phyloP scores from a whole-genome alignment of 2,329 filamentous ascomycete species.

The Chrysoporthe puriensis region DNA sequence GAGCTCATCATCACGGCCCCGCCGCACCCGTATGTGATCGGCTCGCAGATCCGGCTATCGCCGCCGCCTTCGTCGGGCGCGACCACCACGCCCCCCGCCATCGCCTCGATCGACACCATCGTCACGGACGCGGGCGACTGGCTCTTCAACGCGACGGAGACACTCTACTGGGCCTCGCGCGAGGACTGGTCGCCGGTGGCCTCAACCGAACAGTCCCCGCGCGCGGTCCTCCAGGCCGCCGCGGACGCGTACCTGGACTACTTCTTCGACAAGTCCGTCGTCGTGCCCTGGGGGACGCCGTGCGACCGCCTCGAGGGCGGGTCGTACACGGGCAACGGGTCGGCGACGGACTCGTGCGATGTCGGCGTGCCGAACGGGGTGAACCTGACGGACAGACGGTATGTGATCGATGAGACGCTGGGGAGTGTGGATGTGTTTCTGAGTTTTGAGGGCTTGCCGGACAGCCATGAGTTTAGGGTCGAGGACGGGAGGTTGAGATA shows the following conservation, averaged over 20 bases:
- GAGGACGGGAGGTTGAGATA: conserved; percentile 32
- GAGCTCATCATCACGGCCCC: conserved; percentile 40
- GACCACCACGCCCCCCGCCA: conserved; percentile 24
- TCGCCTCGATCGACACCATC: conserved; percentile 37
- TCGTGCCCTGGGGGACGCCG: conserved; percentile 43
- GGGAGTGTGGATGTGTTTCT: conserved; percentile 33
- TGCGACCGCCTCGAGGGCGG: conserved; percentile 45
- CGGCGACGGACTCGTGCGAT: conserved; percentile 37
- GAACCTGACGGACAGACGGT: conserved; percentile 32
- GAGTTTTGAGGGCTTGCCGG: conserved; percentile 31
- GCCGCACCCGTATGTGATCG: conserved; percentile 41
- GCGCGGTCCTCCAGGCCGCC: conserved; percentile 41
- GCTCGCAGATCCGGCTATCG: conserved; percentile 41
- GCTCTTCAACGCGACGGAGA: conserved; percentile 44
- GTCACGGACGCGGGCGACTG: conserved; percentile 43
- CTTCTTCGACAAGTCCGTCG: conserved; percentile 42
- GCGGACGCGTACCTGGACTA: conserved; percentile 44
- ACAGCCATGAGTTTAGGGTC: conserved; percentile 33
- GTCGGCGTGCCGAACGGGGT: conserved; percentile 41
- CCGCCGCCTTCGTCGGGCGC: conserved; percentile 6
- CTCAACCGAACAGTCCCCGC: conserved; percentile 37
- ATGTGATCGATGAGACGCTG: conserved; percentile 34
- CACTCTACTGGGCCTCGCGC: conserved; percentile 40
- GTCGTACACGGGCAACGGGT: conserved; percentile 38
- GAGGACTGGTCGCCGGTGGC: conserved; percentile 42